Conservation (phyloP, 2,329 filamentous ascomycete species). For the Trematosphaeria pertusa region DNA sequence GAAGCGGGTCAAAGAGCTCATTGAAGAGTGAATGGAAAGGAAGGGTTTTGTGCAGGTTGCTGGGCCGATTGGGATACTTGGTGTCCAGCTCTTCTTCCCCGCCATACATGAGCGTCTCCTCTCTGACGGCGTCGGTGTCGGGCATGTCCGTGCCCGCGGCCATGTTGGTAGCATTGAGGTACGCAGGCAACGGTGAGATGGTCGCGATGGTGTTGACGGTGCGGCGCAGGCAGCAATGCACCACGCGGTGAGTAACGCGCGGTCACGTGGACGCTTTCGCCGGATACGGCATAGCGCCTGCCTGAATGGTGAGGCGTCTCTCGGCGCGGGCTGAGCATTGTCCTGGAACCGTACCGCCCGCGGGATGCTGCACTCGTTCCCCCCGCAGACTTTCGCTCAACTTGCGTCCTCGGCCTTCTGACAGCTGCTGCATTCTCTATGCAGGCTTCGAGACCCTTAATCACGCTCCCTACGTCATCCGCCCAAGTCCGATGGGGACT, state of each 20-base stretch:
- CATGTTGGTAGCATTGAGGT: slow-evolving; percentile 32
- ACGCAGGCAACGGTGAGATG: neutral
- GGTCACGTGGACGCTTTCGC: slow-evolving; percentile 8
- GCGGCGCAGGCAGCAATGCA: slow-evolving; percentile 10
- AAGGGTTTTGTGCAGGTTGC: slow-evolving; percentile 79
- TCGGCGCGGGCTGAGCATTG: slow-evolving; percentile 10
- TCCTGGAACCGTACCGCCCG: neutral
- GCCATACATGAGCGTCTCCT: slow-evolving; percentile 59
- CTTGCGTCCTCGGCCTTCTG: slow-evolving; percentile 2
- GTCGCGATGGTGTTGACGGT: slow-evolving; percentile 4
- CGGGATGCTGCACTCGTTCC: slow-evolving; percentile 11
- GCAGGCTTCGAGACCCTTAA: slow-evolving; percentile 3
- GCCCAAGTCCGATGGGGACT: slow-evolving; percentile 41
- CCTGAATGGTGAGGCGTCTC: slow-evolving; percentile 1
- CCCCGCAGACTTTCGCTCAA: slow-evolving; percentile 22
- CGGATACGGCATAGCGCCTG: neutral
- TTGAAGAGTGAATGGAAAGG: slow-evolving; percentile 81
- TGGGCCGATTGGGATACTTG: slow-evolving; percentile 77
- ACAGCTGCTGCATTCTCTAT: slow-evolving; percentile 12
- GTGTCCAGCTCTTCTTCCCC: slow-evolving; percentile 56
- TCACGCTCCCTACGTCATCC: slow-evolving; percentile 20
- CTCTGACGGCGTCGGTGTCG: slow-evolving; percentile 52
- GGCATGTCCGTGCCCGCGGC: slow-evolving; percentile 43
- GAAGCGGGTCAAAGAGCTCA: slow-evolving; percentile 80
- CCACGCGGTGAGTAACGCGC: slow-evolving; percentile 1